Evolutionary conservation across 2,329 filamentous ascomycete species (phyloP).

Genomic region (Emericellopsis cladophorae): DNA sequence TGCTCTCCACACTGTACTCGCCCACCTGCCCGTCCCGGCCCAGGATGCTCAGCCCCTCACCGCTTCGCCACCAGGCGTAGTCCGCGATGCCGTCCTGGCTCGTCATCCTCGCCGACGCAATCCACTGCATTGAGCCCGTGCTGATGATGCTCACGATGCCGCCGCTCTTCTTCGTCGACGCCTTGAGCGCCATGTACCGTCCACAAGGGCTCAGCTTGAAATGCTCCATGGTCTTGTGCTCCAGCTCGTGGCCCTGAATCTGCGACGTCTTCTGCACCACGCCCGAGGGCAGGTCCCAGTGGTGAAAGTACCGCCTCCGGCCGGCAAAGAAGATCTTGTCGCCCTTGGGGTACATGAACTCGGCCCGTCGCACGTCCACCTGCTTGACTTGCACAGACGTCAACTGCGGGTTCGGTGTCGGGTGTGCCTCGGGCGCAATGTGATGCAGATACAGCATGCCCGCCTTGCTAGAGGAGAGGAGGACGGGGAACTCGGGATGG

Average conservation of each 20-base stretch:
- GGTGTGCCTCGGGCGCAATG: constrained; percentile 61
- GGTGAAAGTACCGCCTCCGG: constrained; percentile 82
- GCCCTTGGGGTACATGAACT: constrained; percentile 62
- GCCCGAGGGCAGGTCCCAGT: constrained; percentile 79
- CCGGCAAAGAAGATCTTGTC: constrained; percentile 81
- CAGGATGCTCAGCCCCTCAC: constrained; percentile 68
- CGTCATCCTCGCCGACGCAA: constrained; percentile 70
- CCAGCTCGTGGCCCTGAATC: constrained; percentile 61
- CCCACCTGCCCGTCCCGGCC: constrained; percentile 82
- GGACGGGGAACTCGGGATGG: constrained; percentile 77
- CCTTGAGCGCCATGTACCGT: constrained; percentile 71
- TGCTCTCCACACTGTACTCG: constrained; percentile 65
- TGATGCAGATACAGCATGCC: constrained; percentile 84
- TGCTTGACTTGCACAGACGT: constrained; percentile 79
- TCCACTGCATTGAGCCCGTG: constrained; percentile 74
- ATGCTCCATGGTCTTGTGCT: constrained; percentile 82
- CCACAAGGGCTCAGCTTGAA: constrained; percentile 85
- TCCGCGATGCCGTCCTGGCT: constrained; percentile 75
- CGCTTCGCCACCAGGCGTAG: constrained; percentile 84
- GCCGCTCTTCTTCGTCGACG: constrained; percentile 70
- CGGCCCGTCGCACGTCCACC: constrained; percentile 73
- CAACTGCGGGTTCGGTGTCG: constrained; percentile 74
- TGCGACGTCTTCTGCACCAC: constrained; percentile 70
- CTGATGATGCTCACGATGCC: constrained; percentile 80
- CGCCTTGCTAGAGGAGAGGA: constrained; percentile 79